These are phyloP conservation scores for Hanseniaspora lindneri DNA, from an alignment of 805 yeast species.

Conservation along the genomic window DNA sequence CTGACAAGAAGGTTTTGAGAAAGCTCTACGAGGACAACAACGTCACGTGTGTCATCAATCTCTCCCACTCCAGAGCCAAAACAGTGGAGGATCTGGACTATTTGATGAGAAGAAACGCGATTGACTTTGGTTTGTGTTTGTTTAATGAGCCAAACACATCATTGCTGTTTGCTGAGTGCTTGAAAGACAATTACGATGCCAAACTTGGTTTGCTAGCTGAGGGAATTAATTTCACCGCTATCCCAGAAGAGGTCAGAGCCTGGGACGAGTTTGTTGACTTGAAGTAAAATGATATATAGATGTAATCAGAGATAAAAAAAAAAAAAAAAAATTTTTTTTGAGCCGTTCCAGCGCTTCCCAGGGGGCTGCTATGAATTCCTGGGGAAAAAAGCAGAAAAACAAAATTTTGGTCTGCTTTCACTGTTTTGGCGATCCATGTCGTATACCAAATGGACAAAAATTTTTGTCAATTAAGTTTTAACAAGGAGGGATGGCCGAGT, in stretches of 20 bases:
- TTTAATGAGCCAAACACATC: slow-evolving; percentile 96
- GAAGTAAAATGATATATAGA: not conserved
- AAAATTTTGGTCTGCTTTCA: too few species aligned
- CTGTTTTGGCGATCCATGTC: too few species aligned
- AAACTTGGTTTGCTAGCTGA: slow-evolving; percentile 38
- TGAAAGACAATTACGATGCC: slow-evolving; percentile 54
- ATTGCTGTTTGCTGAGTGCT: slow-evolving; percentile 68
- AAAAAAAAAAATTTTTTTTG: not conserved
- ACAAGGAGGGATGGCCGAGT: slow-evolving; percentile 26
- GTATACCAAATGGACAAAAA: not conserved
- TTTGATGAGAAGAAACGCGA: slow-evolving; percentile 97
- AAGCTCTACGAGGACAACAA: slow-evolving; percentile 83
- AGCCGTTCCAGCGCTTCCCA: too few species aligned
- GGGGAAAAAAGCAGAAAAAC: too few species aligned
- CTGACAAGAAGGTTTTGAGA: slow-evolving; percentile 67
- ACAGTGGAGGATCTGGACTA: slow-evolving; percentile 76
- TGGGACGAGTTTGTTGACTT: slow-evolving; percentile 72
- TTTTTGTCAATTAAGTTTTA: not conserved
- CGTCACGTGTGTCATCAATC: slow-evolving; percentile 78
- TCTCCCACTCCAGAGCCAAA: slow-evolving; percentile 85
- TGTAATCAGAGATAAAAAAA: not conserved
- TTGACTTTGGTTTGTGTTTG: slow-evolving; percentile 91
- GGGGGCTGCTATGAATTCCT: too few species aligned
- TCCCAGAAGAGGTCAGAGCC: slow-evolving; percentile 80
- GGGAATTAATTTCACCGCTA: slow-evolving; percentile 31